phyloP scores from a whole-genome alignment of 2,329 filamentous ascomycete genomes.

The Fonsecaea pedrosoi region DNA sequence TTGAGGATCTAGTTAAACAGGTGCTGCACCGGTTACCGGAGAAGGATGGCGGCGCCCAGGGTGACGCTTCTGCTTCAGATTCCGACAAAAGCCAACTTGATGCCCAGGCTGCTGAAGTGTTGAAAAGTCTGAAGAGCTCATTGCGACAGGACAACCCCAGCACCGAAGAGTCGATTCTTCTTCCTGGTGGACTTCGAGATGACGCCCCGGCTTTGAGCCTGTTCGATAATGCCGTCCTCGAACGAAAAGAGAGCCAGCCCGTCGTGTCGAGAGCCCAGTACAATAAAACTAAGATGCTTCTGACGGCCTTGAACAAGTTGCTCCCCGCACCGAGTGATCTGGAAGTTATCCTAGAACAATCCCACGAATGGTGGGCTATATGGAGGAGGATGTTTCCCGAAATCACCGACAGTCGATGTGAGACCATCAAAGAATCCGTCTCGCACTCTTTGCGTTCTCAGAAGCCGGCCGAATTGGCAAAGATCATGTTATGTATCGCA shows the following conservation, averaged over 20 bases:
- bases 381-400: conserved; percentile 48
- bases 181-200: conserved; percentile 42
- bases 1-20: conserved; percentile 48
- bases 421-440: conserved; percentile 46
- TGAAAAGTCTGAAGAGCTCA: conserved; percentile 40
- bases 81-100: conserved; percentile 35
- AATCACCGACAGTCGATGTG: conserved; percentile 40
- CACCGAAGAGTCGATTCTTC: conserved; percentile 34
- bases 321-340: conserved; percentile 46
- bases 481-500: conserved; percentile 53
- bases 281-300: conserved; percentile 40
- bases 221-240: conserved; percentile 49
- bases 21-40: conserved; percentile 45
- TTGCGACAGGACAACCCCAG: conserved; percentile 23
- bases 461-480: conserved; percentile 49
- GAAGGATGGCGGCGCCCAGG: conserved; percentile 20
- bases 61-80: conserved; percentile 5
- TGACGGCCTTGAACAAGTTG: conserved; percentile 44
- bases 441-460: conserved; percentile 46
- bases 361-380: conserved; percentile 43
- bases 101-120: conserved; percentile 40
- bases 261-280: conserved; percentile 41
- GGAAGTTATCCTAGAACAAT: conserved; percentile 44
- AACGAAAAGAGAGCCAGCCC: conserved; percentile 42
- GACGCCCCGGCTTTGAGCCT: conserved; percentile 48